A percentile compares a stretch with the other conserved stretches of the same genome.
These are phyloP conservation scores for Pelargonium exstipulatum DNA, from an alignment of 441 rosid species.

Conservation along the genomic window DNA sequence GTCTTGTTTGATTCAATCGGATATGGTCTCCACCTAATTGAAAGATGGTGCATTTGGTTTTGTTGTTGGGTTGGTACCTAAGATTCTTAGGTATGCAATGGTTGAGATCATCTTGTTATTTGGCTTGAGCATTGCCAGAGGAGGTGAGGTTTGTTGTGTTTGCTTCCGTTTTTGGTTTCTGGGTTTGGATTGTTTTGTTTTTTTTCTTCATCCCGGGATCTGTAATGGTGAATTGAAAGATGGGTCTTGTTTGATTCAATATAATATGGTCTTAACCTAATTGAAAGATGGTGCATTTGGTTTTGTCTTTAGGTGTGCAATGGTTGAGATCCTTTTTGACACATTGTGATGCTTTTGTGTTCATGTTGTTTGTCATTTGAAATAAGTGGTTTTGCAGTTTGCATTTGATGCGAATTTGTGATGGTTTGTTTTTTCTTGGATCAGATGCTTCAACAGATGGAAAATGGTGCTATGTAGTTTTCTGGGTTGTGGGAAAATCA, in stretches of 20 bases:
- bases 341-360: too few relatives aligned
- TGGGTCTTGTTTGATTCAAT: neutral
- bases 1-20: neutral
- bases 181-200: constrained; percentile 4
- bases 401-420: neutral
- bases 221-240: neutral
- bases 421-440: constrained; percentile 12
- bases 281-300: too few relatives aligned
- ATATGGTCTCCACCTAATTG: neutral
- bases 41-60: too few relatives aligned
- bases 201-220: neutral
- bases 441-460: constrained; percentile 62
- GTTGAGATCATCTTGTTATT: constrained; percentile 35
- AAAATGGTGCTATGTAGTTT: constrained; percentile 55
- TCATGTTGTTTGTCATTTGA: too few relatives aligned
- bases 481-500: constrained; percentile 56
- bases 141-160: constrained; percentile 32
- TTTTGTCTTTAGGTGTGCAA: too few relatives aligned
- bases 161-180: neutral
- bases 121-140: constrained; percentile 54
- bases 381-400: too few relatives aligned
- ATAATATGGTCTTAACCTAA: neutral
- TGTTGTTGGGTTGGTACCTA: constrained; percentile 12
- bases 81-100: neutral
- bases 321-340: too few relatives aligned